Evolutionary conservation across 257 asterid species (phyloP).

Genomic region (Dorcoceras hygrometricum): DNA sequence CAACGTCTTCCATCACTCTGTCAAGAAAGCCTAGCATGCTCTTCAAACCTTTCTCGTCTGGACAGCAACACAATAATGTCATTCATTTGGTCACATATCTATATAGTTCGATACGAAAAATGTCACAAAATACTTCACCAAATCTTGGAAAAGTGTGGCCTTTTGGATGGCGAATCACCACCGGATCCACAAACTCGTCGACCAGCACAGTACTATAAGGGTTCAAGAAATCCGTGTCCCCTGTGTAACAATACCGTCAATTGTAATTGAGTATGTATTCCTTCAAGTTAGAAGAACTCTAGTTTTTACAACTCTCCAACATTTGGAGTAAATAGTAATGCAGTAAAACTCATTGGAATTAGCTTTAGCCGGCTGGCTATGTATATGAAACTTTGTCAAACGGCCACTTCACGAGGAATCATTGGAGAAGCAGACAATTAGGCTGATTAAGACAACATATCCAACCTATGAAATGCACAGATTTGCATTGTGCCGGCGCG

Average conservation of each 20-base stretch:
- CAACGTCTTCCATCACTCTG: conserved; percentile 42
- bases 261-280: not conserved
- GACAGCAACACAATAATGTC: not conserved
- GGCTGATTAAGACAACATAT: not conserved
- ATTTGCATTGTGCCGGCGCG: not conserved
- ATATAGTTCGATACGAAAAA: not conserved
- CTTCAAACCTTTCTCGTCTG: conserved; percentile 56
- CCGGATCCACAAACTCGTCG: conserved; percentile 63
- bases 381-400: not conserved
- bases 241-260: conserved; percentile 32
- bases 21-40: conserved; percentile 54
- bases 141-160: not conserved
- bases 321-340: too few species aligned
- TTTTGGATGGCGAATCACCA: conserved; percentile 66
- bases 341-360: not conserved
- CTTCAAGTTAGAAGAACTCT: not conserved
- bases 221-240: conserved; percentile 69
- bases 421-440: conserved; percentile 9
- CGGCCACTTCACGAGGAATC: not conserved
- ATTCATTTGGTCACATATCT: not conserved
- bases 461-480: not conserved
- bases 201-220: conserved; percentile 53
- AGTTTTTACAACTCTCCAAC: not conserved
- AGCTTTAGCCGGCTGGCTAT: not conserved
- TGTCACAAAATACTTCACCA: not conserved